Evolutionary conservation across 768 basidiomycete genomes (phyloP).

Genomic region (Boletus fagicola): DNA sequence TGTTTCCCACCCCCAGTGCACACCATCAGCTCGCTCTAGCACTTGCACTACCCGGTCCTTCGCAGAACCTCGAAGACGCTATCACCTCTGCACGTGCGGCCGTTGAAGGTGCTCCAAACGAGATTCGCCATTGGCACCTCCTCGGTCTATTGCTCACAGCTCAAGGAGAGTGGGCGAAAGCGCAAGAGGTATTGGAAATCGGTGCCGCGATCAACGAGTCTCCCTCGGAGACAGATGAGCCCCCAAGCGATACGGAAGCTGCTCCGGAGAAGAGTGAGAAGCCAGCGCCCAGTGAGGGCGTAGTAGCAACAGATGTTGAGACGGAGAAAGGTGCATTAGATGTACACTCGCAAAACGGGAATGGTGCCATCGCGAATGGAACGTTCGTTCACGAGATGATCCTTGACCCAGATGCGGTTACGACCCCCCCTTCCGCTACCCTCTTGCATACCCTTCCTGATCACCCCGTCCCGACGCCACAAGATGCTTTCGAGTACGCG

Average conservation of each 20-base stretch:
- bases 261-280: slow-evolving; percentile 12
- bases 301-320: slow-evolving; percentile 11
- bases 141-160: slow-evolving; percentile 80
- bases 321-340: slow-evolving; percentile 7
- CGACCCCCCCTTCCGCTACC: slow-evolving; percentile 39
- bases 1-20: slow-evolving; percentile 51
- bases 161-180: slow-evolving; percentile 75
- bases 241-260: slow-evolving; percentile 24
- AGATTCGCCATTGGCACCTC: slow-evolving; percentile 86
- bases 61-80: slow-evolving; percentile 66
- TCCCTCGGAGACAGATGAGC: slow-evolving; percentile 34
- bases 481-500: slow-evolving; percentile 71
- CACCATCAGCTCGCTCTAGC: slow-evolving; percentile 83
- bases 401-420: slow-evolving; percentile 30
- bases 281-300: neutral
- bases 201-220: slow-evolving; percentile 62
- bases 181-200: slow-evolving; percentile 72
- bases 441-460: slow-evolving; percentile 49
- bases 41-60: slow-evolving; percentile 59
- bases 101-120: slow-evolving; percentile 63
- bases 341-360: neutral
- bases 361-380: slow-evolving; percentile 2
- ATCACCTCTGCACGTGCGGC: slow-evolving; percentile 65
- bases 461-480: slow-evolving; percentile 47
- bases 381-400: slow-evolving; percentile 18